Evolutionary conservation across 2,329 filamentous ascomycete species (phyloP).

Genomic region (Apiospora koreana): DNA sequence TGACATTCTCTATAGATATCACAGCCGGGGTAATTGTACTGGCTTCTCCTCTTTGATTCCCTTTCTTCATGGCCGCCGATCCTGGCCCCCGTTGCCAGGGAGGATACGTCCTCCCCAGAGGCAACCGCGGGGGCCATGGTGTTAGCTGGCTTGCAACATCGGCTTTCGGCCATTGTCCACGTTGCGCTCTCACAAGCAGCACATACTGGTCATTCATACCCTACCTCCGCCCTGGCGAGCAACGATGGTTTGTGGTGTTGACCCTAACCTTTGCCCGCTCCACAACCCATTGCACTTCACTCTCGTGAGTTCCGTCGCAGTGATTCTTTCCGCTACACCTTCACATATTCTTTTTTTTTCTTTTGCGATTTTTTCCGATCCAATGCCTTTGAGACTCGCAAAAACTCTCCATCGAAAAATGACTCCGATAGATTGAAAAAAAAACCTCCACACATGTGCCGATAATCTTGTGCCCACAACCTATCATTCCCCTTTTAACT

Average conservation of each 20-base stretch:
- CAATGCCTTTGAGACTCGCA: no score
- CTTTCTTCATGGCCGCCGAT: not conserved
- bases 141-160: not conserved
- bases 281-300: not conserved
- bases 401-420: no score
- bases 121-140: not conserved
- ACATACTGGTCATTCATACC: no score
- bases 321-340: no score
- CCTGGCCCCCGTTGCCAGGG: not conserved
- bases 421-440: no score
- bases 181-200: not conserved
- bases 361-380: no score
- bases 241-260: not conserved
- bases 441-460: no score
- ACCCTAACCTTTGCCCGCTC: not conserved
- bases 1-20: not conserved
- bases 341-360: no score
- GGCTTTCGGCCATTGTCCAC: not conserved
- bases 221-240: not conserved
- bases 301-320: no score
- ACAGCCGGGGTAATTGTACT: not conserved
- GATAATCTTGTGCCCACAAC: not conserved
- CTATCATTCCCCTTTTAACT: not conserved
- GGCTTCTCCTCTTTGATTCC: not conserved
- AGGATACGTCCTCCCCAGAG: not conserved